Evolutionary conservation across 306 rosid genomes (phyloP).

Genomic region (Cyamopsis tetragonoloba): DNA sequence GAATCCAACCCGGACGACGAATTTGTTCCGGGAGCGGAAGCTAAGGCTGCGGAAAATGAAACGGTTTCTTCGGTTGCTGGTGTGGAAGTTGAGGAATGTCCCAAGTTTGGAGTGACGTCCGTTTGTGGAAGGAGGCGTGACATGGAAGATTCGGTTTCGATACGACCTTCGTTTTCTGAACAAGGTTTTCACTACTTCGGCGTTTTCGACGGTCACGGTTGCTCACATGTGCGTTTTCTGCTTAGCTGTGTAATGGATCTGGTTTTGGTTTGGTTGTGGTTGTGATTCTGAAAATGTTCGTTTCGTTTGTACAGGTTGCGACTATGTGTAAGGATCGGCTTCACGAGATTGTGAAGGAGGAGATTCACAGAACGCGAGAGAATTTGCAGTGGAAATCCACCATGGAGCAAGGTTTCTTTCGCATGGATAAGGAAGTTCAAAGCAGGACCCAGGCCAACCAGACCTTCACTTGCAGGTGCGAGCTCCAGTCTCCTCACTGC

Average conservation of each 20-base stretch:
- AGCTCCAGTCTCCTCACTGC: slow-evolving; percentile 66
- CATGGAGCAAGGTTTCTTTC: slow-evolving; percentile 34
- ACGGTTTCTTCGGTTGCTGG: neutral
- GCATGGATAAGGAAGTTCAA: slow-evolving; percentile 44
- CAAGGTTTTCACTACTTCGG: slow-evolving; percentile 55
- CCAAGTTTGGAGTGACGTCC: slow-evolving; percentile 63
- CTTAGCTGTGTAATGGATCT: neutral
- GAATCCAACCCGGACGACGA: neutral
- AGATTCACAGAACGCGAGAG: neutral
- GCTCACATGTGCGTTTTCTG: slow-evolving; percentile 57
- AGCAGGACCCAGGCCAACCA: slow-evolving; percentile 18
- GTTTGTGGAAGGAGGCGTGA: slow-evolving; percentile 90
- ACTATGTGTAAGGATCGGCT: slow-evolving; percentile 37
- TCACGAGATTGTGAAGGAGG: slow-evolving; percentile 32
- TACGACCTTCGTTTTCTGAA: slow-evolving; percentile 32
- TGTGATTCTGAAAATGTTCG: neutral
- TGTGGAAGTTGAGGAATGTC: neutral
- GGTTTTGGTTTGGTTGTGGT: neutral
- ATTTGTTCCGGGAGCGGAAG: neutral
- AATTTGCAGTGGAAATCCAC: neutral
- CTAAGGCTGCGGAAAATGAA: neutral
- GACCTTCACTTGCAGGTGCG: slow-evolving; percentile 33
- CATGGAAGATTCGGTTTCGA: slow-evolving; percentile 84
- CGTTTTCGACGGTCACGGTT: slow-evolving; percentile 96
- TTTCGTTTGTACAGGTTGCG: slow-evolving; percentile 22